A percentile compares a stretch with the other conserved stretches of the same genome.
phyloP scores from a whole-genome alignment of 306 rosid genomes.

The Trifolium dubium region DNA sequence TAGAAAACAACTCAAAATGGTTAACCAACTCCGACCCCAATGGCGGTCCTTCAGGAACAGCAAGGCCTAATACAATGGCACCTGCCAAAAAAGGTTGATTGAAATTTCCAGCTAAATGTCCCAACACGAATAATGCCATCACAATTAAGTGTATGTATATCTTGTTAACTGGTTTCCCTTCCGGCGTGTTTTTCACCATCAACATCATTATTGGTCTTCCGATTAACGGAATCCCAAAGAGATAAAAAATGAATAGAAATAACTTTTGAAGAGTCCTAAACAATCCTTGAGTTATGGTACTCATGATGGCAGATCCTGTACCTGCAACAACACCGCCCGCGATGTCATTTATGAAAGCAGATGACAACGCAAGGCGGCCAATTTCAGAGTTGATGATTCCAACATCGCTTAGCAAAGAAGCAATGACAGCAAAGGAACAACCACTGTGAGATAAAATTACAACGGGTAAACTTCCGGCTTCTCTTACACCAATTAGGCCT shows the following conservation, averaged over 20 bases:
- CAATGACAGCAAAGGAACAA: conserved; percentile 45
- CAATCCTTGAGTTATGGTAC: accelerated
- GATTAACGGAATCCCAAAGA: neutral
- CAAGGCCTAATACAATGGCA: conserved; percentile 50
- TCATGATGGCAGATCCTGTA: neutral
- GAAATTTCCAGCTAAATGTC: neutral
- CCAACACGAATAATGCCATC: conserved; percentile 27
- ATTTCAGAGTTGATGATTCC: conserved; percentile 48
- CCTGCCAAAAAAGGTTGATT: conserved; percentile 40
- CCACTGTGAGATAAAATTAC: conserved; percentile 30
- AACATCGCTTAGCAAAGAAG: conserved; percentile 39
- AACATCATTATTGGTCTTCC: conserved; percentile 46
- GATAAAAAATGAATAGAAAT: neutral
- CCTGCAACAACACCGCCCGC: neutral
- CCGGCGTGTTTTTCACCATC: conserved; percentile 51
- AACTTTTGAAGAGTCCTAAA: neutral
- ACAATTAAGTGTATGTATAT: conserved; percentile 15
- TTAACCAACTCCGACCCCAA: conserved; percentile 57
- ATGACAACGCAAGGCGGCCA: conserved; percentile 46
- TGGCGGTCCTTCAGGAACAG: conserved; percentile 62
- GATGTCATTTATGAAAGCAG: conserved; percentile 34
- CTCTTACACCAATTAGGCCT: accelerated
- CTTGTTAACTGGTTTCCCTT: conserved; percentile 39
- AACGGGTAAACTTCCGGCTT: accelerated
- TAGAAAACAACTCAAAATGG: conserved; percentile 41